A percentile compares a stretch with the other conserved stretches of the same genome.
phyloP scores from a whole-genome alignment of 2,329 filamentous ascomycete genomes.

The Fusarium denticulatum region DNA sequence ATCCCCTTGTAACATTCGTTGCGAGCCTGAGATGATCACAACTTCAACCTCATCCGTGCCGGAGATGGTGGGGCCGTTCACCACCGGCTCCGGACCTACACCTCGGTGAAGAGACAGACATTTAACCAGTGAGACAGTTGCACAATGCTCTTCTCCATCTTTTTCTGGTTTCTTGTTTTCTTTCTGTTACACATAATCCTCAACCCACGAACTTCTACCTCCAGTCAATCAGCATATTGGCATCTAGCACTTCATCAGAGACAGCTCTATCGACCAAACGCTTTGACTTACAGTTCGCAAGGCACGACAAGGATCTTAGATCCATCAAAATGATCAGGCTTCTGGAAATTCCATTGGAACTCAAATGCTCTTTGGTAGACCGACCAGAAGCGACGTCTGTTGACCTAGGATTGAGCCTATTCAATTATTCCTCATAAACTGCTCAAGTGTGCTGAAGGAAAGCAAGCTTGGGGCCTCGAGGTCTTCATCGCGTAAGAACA shows the following conservation, averaged over 20 bases:
- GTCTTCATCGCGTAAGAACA: background rate
- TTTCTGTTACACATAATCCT: no score
- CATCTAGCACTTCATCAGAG: background rate
- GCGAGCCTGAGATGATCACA: background rate
- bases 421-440: background rate
- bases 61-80: constrained; percentile 24
- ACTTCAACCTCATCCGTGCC: constrained; percentile 4
- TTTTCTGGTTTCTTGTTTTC: background rate
- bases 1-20: background rate
- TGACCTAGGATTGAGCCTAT: background rate
- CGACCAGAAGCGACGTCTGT: background rate
- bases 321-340: background rate
- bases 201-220: rapidly evolving
- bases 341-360: background rate
- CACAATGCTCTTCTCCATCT: background rate
- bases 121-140: background rate
- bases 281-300: background rate
- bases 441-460: background rate
- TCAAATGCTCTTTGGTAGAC: background rate
- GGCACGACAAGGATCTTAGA: background rate
- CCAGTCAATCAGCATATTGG: rapidly evolving
- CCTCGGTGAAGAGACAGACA: background rate
- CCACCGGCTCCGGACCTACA: constrained; percentile 11
- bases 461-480: background rate
- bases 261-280: background rate